Evolutionary conservation across 2,329 filamentous ascomycete genomes (phyloP).

Genomic region (Microdochium nivale): DNA sequence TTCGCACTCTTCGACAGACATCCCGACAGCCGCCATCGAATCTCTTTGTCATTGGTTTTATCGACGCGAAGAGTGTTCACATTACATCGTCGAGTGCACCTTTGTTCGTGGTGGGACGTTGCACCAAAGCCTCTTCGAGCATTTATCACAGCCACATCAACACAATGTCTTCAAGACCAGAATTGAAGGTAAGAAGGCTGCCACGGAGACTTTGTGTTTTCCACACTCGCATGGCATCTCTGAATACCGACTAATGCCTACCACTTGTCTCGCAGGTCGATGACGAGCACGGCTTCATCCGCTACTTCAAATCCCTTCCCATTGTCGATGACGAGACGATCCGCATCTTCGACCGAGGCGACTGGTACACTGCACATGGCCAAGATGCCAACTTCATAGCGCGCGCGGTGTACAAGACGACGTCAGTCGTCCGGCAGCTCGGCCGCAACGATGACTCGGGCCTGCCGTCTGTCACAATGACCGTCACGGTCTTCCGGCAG

Average conservation of each 20-base stretch:
- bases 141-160: neutral
- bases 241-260: neutral
- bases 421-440: constrained; percentile 84
- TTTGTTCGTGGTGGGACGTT: neutral
- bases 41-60: too few relatives aligned
- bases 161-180: constrained; percentile 44
- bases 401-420: constrained; percentile 89
- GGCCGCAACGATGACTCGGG: constrained; percentile 77
- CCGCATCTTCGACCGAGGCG: constrained; percentile 85
- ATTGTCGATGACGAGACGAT: constrained; percentile 64
- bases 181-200: constrained; percentile 32
- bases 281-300: constrained; percentile 94
- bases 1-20: too few relatives aligned
- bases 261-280: constrained; percentile 56
- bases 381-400: constrained; percentile 80
- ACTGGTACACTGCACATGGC: constrained; percentile 93
- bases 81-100: neutral
- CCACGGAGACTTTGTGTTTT: neutral
- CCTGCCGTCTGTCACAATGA: constrained; percentile 90
- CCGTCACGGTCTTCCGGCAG: constrained; percentile 87
- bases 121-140: neutral
- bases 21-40: too few relatives aligned
- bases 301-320: constrained; percentile 85
- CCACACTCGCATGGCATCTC: neutral
- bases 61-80: too few relatives aligned